Percentiles rank a stretch among this genome's conserved stretches.
phyloP scores from a whole-genome alignment of 805 yeast genomes.

The Debaryomyces prosopidis region DNA sequence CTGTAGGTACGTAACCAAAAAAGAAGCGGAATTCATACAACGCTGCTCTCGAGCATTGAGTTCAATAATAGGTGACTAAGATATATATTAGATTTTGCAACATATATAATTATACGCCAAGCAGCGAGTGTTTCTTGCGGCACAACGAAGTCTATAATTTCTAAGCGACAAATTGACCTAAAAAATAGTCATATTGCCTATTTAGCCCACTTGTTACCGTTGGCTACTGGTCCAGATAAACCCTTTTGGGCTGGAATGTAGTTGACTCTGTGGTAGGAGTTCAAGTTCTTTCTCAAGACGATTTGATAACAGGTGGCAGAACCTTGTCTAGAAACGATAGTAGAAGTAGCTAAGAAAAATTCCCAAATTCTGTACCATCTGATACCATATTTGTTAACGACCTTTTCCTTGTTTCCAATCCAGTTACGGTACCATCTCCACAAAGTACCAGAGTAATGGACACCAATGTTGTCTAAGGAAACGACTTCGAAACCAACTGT shows the following conservation, averaged over 20 bases:
- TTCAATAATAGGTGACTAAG: no score
- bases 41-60: no score
- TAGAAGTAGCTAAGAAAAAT: conserved; percentile 79
- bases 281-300: conserved; percentile 85
- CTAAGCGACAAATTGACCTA: no score
- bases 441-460: conserved; percentile 85
- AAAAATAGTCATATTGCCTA: not conserved
- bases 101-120: no score
- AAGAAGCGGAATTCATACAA: no score
- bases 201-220: conserved; percentile 61
- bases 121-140: no score
- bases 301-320: conserved; percentile 91
- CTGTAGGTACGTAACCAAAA: no score
- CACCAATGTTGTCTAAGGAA: conserved; percentile 85
- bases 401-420: conserved; percentile 79
- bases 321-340: conserved; percentile 88
- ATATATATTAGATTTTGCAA: no score
- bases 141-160: no score
- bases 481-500: conserved; percentile 85
- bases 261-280: conserved; percentile 79
- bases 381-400: conserved; percentile 75
- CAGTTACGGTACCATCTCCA: conserved; percentile 96
- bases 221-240: conserved; percentile 55
- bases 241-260: conserved; percentile 80
- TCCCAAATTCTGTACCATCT: conserved; percentile 96